Evolutionary conservation across 768 basidiomycete genomes (phyloP).

Genomic region (Boletus tylopilopsis): DNA sequence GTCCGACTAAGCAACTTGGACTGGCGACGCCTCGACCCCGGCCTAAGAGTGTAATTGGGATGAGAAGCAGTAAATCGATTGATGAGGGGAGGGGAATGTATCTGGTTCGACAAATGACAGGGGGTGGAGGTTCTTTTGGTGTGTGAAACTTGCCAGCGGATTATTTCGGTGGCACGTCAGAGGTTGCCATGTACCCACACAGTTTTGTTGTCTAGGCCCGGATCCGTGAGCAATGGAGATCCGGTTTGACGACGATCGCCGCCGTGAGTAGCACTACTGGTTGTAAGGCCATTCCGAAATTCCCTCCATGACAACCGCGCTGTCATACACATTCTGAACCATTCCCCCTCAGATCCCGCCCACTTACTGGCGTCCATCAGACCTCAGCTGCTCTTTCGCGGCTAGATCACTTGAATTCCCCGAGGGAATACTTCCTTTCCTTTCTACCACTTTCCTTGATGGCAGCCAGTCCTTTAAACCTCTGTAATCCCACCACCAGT

Average conservation of each 20-base stretch:
- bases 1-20: constrained; percentile 69
- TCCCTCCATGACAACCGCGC: constrained; percentile 11
- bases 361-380: constrained; percentile 3
- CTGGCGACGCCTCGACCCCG: constrained; percentile 46
- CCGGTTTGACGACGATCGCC: constrained; percentile 3
- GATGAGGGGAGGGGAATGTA: constrained; percentile 72
- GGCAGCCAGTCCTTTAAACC: constrained; percentile 11
- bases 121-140: constrained; percentile 33
- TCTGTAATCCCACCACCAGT: constrained; percentile 11
- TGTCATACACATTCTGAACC: not conserved
- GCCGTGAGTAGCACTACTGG: not conserved
- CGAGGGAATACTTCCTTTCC: constrained; percentile 11
- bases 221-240: constrained; percentile 10
- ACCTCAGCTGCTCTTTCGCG: constrained; percentile 7
- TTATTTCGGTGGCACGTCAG: not conserved
- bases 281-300: not conserved
- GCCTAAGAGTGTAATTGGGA: constrained; percentile 77
- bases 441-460: constrained; percentile 18
- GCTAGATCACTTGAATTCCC: constrained; percentile 4
- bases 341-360: not conserved
- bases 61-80: constrained; percentile 55
- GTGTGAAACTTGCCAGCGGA: constrained; percentile 14
- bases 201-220: not conserved
- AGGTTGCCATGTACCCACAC: constrained; percentile 19
- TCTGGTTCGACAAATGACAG: constrained; percentile 77